These are phyloP conservation scores for Mycena citricolor DNA, from an alignment of 1,284 basidiomycete genomes.

Conservation along the genomic window DNA sequence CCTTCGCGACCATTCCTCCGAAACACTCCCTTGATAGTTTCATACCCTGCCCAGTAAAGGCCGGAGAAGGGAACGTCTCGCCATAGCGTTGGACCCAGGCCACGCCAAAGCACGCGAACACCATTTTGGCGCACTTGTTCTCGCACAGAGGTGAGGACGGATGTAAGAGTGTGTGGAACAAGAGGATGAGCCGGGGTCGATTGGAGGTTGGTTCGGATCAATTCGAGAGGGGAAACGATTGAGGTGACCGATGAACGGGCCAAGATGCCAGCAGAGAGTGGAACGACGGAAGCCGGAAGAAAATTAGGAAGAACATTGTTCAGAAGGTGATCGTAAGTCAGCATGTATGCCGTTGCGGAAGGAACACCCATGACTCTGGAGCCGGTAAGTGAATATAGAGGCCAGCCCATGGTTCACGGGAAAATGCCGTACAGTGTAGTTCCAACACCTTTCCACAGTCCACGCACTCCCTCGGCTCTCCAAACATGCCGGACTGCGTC, in stretches of 20 bases:
- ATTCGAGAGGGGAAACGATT: constrained; percentile 86
- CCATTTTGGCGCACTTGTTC: constrained; percentile 65
- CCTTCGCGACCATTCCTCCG: constrained; percentile 56
- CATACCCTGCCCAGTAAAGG: constrained; percentile 85
- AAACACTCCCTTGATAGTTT: constrained; percentile 60
- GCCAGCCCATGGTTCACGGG: constrained; percentile 10
- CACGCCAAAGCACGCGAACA: constrained; percentile 79
- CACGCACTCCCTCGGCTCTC: constrained; percentile 73
- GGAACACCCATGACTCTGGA: constrained; percentile 87
- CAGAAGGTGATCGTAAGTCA: constrained; percentile 91
- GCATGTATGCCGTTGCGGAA: constrained; percentile 92
- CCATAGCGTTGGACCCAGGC: constrained; percentile 91
- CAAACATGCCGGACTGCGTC: constrained; percentile 80
- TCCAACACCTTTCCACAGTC: constrained; percentile 89
- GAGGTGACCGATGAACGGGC: constrained; percentile 83
- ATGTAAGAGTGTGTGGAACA: constrained; percentile 72
- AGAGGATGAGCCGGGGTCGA: constrained; percentile 72
- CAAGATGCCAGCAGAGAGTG: constrained; percentile 80
- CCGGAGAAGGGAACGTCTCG: constrained; percentile 97
- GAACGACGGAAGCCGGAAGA: constrained; percentile 60
- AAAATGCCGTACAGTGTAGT: constrained; percentile 72
- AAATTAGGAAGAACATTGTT: constrained; percentile 59
- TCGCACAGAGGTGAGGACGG: constrained; percentile 65
- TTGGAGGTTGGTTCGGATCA: constrained; percentile 92
- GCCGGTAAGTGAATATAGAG: constrained; percentile 15